Base-by-base conservation (phyloP, 2,329 filamentous ascomycete species). In the Xylaria sp. region DNA sequence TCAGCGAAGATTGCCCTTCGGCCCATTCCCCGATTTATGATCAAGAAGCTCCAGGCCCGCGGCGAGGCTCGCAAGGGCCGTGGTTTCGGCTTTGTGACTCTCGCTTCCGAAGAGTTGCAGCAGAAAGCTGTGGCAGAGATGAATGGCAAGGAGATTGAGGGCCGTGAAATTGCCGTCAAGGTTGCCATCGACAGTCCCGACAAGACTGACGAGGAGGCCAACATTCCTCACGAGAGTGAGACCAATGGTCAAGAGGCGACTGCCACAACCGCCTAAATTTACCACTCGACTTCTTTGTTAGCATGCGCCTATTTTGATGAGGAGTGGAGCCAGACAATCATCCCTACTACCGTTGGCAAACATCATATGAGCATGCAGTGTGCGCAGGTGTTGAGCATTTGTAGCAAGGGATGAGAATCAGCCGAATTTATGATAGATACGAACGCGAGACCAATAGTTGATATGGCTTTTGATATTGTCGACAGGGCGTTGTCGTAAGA, bases 81-180 rank as follows among this genome's bases (percentile, higher is more conserved):
- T 86, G 96, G 96, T 73, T 99, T 99, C 81, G 96, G 96, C 73
- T 99, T 99, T 81, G 96, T 99, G 71, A 98, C 94, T 68, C 90
- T 99, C 69, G 92, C 91, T 71, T 96, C 93, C 20, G 95, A 99
- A 87, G 94, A 97, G 83, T 83, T 95, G 77, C 96, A 99, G 87
- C 90, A 96, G 85, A 97, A 97, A 91, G 96, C 96, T 73, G 96
- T 97, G 73, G 79, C 84, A 60, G 96, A 99, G 87, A 99, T 99
- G 96, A 97, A 99, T 84, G 96, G 94, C 84, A 98, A 97, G 90
- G 93, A 97, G 81, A 96, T 99, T 74, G 96, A 98, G 82, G 96
- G 95, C 72, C 95, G 96, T 78, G 95, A 98, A 86, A 99, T 99
- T 75, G 96, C 96, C 72, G 96, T 99, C 88, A 99, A 99, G 92